Base-by-base conservation (phyloP, 352 stramenopile genomes). In the Phytophthora melonis region DNA sequence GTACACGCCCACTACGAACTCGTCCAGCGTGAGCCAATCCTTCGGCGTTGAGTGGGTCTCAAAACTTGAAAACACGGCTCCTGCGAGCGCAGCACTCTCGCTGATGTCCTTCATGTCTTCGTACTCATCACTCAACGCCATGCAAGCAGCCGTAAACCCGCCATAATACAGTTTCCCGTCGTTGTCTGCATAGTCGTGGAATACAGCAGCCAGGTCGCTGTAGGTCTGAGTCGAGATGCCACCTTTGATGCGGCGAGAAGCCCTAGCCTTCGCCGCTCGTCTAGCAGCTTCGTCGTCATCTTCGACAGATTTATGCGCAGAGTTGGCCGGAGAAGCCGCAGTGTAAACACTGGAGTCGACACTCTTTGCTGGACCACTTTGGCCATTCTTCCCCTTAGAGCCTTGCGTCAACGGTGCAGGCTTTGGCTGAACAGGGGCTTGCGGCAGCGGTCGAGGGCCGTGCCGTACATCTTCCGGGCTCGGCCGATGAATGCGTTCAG, bases 1-100 rank as follows among this genome's bases (percentile, higher is more conserved):
- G 68, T 95, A 93, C 27, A 94, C 84, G 6, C 89, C 89, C 50
- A 94, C 83, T 16, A 91, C 84, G 57, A 95, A 95, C 59, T 95
- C 89, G 63, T 94, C 87, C 36, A 94, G 63, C 27, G 82, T 82
- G 13, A 95, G 75, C 84, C 83, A 93, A 58, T 93, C 86, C 25
- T 88, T 91, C n/a, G 75, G 75, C 7, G 72, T 77, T 5, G 76
- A 63, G 43, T 81, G 87, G 14, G 79, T 88, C 43, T 89, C 82
- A 63, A 94, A 91, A 54, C 83, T 91, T 25, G 86, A 90, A 79
- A 95, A 94, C 25, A 95, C 84, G 1, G 87, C 87, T 13, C 84
- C 84, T 0, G 89, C 83, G 21, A 95, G 75, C 4, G 84, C 82
- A 30, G 82, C 80, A 73, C 84, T 93, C 43, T 90, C 79, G 21